Conservation (phyloP, 2,329 filamentous ascomycete species). For the Shiraia sp. region DNA sequence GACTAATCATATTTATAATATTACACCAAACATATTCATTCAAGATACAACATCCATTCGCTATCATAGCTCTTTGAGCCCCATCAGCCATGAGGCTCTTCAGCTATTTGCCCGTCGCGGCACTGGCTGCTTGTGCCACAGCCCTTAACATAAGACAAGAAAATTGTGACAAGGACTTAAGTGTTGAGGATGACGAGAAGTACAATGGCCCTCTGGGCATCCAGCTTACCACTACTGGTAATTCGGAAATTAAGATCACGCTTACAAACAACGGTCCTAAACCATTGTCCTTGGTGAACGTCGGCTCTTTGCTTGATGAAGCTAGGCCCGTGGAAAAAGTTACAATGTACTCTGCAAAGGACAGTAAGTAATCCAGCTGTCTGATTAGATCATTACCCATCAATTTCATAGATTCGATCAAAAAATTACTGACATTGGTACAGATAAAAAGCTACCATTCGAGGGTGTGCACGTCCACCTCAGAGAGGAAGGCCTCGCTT, state of each 20-base stretch:
- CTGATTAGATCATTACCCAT: neutral
- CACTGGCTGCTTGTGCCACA: conserved; percentile 30
- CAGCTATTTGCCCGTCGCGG: conserved; percentile 30
- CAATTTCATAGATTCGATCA: neutral
- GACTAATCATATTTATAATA: too few relatives aligned
- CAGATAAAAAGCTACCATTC: conserved; percentile 53
- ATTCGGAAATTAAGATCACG: conserved; percentile 58
- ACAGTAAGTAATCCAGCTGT: conserved; percentile 26
- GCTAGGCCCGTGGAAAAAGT: conserved; percentile 58
- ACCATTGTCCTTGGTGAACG: conserved; percentile 57
- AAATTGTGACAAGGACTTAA: too few relatives aligned
- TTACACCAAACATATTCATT: too few relatives aligned
- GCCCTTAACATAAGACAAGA: too few relatives aligned
- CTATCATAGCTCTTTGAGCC: conserved; percentile 6
- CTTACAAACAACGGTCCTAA: conserved; percentile 58
- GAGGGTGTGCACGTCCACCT: conserved; percentile 59
- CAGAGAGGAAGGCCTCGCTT: conserved; percentile 49
- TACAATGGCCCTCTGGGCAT: conserved; percentile 39
- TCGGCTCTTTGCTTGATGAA: conserved; percentile 58
- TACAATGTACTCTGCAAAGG: conserved; percentile 54
- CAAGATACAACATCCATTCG: too few relatives aligned
- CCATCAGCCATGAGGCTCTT: conserved; percentile 33
- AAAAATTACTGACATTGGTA: neutral
- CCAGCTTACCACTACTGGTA: conserved; percentile 54
- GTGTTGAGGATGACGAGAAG: conserved; percentile 36